Conservation (phyloP, 2,329 filamentous ascomycete genomes). For the Fusarium torreyae region DNA sequence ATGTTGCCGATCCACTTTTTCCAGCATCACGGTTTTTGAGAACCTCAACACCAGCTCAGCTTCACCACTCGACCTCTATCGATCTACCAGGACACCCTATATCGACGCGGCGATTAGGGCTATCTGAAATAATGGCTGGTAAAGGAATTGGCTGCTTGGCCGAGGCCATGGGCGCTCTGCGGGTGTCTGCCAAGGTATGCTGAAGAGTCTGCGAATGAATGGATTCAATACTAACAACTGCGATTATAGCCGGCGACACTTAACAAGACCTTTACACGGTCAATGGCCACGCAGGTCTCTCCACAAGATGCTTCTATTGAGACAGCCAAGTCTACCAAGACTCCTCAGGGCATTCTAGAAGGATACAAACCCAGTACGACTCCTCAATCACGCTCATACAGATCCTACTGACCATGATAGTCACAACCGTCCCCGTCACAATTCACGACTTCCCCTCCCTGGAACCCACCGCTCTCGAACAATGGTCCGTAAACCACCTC, state of each 20-base stretch:
- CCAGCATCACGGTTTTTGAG: conserved; percentile 49
- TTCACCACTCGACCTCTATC: not conserved
- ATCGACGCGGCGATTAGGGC: conserved; percentile 7
- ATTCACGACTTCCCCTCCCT: conserved; percentile 92
- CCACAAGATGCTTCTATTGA: conserved; percentile 55
- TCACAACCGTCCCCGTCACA: conserved; percentile 81
- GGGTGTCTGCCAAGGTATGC: conserved; percentile 60
- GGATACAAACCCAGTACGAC: conserved; percentile 64
- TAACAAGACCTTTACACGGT: conserved; percentile 63
- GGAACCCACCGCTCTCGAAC: conserved; percentile 83
- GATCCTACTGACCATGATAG: conserved; percentile 53
- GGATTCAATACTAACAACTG: conserved; percentile 22
- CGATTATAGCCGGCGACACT: conserved; percentile 53
- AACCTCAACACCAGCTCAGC: conserved; percentile 28
- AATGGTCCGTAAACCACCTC: conserved; percentile 87
- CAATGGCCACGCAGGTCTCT: conserved; percentile 70
- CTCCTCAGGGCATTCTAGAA: conserved; percentile 55
- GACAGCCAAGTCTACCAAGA: conserved; percentile 40
- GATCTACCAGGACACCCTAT: conserved; percentile 23
- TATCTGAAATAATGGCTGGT: conserved; percentile 58
- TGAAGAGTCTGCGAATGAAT: conserved; percentile 33
- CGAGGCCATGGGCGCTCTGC: conserved; percentile 68
- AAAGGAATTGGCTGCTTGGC: conserved; percentile 65
- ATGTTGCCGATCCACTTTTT: conserved; percentile 50
- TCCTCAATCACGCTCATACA: not conserved